These are phyloP conservation scores for Marchantia polymorpha DNA, from an alignment of 225 moss, liverwort and hornwort genomes.

Conservation along the genomic window DNA sequence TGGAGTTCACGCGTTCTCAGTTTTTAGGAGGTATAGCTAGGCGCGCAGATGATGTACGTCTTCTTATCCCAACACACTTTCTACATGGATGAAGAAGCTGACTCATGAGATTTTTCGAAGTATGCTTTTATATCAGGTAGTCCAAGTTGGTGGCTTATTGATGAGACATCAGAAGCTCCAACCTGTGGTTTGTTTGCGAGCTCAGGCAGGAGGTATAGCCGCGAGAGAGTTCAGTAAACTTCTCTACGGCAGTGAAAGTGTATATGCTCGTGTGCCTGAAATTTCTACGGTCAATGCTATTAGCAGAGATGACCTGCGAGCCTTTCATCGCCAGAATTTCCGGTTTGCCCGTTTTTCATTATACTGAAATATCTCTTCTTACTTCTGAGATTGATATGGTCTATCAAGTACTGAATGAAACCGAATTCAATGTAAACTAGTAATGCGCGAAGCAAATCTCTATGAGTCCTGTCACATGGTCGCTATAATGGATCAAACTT, in stretches of 20 bases:
- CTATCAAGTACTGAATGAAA: too few relatives aligned
- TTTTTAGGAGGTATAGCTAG: slow-evolving; percentile 35
- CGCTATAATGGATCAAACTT: too few relatives aligned
- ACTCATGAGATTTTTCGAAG: background rate
- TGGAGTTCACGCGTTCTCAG: slow-evolving; percentile 35
- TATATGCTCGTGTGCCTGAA: slow-evolving; percentile 37
- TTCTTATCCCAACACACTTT: background rate
- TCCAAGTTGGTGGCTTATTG: background rate
- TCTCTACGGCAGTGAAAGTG: slow-evolving; percentile 38
- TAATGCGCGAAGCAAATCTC: too few relatives aligned
- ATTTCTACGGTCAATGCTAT: slow-evolving; percentile 25
- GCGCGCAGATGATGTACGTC: slow-evolving; percentile 38
- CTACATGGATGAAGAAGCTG: background rate
- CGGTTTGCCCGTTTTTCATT: slow-evolving; percentile 16
- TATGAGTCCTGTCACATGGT: too few relatives aligned
- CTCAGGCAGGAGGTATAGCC: slow-evolving; percentile 40
- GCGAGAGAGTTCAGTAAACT: slow-evolving; percentile 38
- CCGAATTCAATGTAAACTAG: too few relatives aligned
- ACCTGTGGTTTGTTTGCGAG: background rate
- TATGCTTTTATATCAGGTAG: background rate
- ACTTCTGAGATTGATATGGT: too few relatives aligned
- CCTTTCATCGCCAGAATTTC: slow-evolving; percentile 32
- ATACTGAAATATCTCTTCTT: background rate
- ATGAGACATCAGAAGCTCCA: background rate
- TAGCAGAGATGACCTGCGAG: slow-evolving; percentile 23